A percentile compares a stretch with the other conserved stretches of the same genome.
Conservation (phyloP, 371 early-diverging fungal genomes). For the Apophysomyces sp. region DNA sequence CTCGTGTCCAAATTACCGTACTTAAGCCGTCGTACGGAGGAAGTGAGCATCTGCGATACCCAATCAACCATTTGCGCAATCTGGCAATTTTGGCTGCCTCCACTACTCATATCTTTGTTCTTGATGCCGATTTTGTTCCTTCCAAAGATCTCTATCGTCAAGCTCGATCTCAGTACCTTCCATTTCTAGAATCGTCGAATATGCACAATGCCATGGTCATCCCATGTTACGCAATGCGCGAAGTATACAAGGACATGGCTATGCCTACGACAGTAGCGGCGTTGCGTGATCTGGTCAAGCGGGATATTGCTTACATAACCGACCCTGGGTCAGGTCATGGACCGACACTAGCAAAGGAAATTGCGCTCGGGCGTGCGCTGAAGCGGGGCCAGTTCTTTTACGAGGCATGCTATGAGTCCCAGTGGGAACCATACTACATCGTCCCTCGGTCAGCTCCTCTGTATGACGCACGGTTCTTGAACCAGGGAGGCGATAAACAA, state of each 20-base stretch:
- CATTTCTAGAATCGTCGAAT: constrained; percentile 10
- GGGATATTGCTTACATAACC: constrained; percentile 56
- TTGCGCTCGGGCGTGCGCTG: constrained; percentile 31
- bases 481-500: constrained; percentile 72
- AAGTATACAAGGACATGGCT: constrained; percentile 26
- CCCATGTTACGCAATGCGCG: constrained; percentile 58
- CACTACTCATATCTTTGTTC: constrained; percentile 55
- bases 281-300: constrained; percentile 35
- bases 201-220: constrained; percentile 48
- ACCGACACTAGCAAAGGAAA: constrained; percentile 45
- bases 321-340: constrained; percentile 66
- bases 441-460: constrained; percentile 47
- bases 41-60: constrained; percentile 46
- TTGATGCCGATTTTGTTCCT: constrained; percentile 68
- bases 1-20: constrained; percentile 34
- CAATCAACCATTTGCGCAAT: constrained; percentile 66
- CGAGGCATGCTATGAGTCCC: constrained; percentile 69
- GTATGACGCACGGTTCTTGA: constrained; percentile 62
- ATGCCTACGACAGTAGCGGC: constrained; percentile 44
- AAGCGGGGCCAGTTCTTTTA: constrained; percentile 27
- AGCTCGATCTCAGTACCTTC: constrained; percentile 27
- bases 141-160: constrained; percentile 39
- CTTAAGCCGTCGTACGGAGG: constrained; percentile 52
- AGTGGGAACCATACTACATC: constrained; percentile 73
- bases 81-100: constrained; percentile 49